phyloP scores from a whole-genome alignment of 2,329 filamentous ascomycete species.

The Thielaviopsis cerberus region DNA sequence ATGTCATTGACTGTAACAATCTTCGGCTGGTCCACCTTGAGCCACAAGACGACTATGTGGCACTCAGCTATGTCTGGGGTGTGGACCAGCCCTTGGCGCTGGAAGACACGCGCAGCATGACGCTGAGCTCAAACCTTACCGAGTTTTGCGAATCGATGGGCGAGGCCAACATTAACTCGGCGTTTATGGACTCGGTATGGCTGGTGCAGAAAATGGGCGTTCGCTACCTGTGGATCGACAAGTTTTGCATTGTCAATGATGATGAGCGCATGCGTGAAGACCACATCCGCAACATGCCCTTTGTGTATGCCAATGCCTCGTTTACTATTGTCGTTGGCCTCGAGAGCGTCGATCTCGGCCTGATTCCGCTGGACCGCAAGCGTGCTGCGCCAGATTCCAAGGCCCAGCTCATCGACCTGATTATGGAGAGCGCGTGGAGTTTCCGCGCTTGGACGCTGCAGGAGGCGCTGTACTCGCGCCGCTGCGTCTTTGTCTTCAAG shows the following conservation, averaged over 20 bases:
- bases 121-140: constrained; percentile 21
- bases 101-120: constrained; percentile 17
- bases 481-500: constrained; percentile 26
- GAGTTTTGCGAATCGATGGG: constrained; percentile 20
- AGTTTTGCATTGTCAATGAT: constrained; percentile 27
- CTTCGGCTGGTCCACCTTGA: constrained; percentile 22
- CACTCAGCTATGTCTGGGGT: constrained; percentile 28
- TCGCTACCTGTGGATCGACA: constrained; percentile 28
- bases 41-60: constrained; percentile 24
- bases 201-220: constrained; percentile 25
- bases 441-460: constrained; percentile 26
- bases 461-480: constrained; percentile 25
- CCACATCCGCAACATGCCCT: constrained; percentile 27
- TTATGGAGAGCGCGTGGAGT: constrained; percentile 23
- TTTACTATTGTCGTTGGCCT: constrained; percentile 26
- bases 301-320: constrained; percentile 26
- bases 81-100: constrained; percentile 15
- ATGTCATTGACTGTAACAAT: constrained; percentile 25
- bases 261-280: constrained; percentile 22
- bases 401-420: constrained; percentile 21
- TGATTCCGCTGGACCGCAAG: constrained; percentile 21
- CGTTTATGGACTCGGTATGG: constrained; percentile 27
- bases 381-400: constrained; percentile 14
- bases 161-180: constrained; percentile 23
- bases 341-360: constrained; percentile 22